Percentiles rank a stretch among this genome's conserved stretches.
phyloP scores from a whole-genome alignment of 176 grass and related monocot species.

The Carex cristatella region DNA sequence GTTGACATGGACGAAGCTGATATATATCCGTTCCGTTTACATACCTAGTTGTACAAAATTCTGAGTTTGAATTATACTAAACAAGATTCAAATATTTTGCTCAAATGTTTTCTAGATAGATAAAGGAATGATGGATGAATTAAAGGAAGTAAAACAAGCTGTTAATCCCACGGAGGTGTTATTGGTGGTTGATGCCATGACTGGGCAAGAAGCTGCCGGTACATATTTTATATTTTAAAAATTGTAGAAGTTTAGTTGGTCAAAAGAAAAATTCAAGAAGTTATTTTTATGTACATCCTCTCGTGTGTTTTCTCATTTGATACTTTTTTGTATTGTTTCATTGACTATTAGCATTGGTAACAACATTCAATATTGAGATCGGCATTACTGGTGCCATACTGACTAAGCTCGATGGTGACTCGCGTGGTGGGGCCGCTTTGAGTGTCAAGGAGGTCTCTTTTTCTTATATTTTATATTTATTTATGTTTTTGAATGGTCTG shows the following conservation, averaged over 20 bases:
- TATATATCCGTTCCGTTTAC: no score
- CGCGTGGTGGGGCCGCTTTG: conserved; percentile 91
- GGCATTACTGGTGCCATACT: conserved; percentile 97
- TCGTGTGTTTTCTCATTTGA: conserved; percentile 27
- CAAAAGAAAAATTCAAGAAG: neutral
- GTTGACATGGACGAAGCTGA: no score
- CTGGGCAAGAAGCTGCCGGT: conserved; percentile 99
- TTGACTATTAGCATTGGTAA: conserved; percentile 64
- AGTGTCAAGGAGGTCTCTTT: conserved; percentile 84
- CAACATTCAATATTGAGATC: conserved; percentile 89
- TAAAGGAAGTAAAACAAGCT: conserved; percentile 86
- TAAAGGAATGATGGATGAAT: conserved; percentile 93
- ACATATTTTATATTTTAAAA: conserved; percentile 11
- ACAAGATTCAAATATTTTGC: neutral
- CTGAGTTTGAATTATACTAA: neutral
- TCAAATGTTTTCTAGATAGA: conserved; percentile 55
- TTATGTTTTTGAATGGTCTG: neutral
- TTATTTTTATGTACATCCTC: conserved; percentile 4
- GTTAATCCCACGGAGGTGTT: conserved; percentile 92
- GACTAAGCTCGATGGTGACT: conserved; percentile 96
- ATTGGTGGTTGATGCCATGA: conserved; percentile 99
- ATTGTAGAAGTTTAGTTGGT: neutral
- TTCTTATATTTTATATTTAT: neutral
- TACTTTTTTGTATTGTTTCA: conserved; percentile 15
- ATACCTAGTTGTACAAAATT: neutral